A percentile compares a stretch with the other conserved stretches of the same genome.
These are phyloP conservation scores for Starmerella stellata DNA, from an alignment of 805 yeast genomes.

Conservation along the genomic window DNA sequence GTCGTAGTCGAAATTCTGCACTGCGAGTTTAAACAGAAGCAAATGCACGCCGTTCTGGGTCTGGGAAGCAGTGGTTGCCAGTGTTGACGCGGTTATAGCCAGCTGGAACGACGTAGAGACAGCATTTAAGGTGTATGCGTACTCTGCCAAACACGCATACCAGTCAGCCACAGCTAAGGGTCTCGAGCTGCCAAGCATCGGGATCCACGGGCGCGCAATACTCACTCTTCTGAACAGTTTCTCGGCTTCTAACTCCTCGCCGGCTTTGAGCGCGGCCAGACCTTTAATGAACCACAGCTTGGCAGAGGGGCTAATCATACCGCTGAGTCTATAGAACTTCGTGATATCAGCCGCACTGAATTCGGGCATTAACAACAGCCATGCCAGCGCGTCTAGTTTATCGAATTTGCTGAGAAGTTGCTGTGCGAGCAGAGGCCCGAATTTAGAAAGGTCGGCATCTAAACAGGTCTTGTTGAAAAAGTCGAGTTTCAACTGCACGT, in stretches of 20 bases:
- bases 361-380: not conserved
- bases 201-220: constrained; percentile 9
- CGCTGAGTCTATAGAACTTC: not conserved
- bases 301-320: constrained; percentile 1
- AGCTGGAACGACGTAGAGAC: constrained; percentile 3
- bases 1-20: no score
- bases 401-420: not conserved
- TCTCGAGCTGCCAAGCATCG: constrained; percentile 1
- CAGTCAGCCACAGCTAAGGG: constrained; percentile 7
- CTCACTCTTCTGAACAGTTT: constrained; percentile 4
- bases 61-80: not conserved
- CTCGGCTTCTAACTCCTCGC: constrained; percentile 2
- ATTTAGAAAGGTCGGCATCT: not conserved
- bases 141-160: constrained; percentile 6
- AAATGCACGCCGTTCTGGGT: no score
- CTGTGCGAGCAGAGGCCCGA: not conserved
- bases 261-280: constrained; percentile 6
- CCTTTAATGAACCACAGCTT: constrained; percentile 2
- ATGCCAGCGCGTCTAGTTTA: not conserved
- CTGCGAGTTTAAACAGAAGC: no score
- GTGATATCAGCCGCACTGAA: not conserved
- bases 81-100: constrained; percentile 3
- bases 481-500: no score
- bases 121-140: constrained; percentile 5
- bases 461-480: no score